Percentiles rank a stretch among this genome's conserved stretches.
Conservation (phyloP, 1,139 yeast species). For the Pichia sp. region DNA sequence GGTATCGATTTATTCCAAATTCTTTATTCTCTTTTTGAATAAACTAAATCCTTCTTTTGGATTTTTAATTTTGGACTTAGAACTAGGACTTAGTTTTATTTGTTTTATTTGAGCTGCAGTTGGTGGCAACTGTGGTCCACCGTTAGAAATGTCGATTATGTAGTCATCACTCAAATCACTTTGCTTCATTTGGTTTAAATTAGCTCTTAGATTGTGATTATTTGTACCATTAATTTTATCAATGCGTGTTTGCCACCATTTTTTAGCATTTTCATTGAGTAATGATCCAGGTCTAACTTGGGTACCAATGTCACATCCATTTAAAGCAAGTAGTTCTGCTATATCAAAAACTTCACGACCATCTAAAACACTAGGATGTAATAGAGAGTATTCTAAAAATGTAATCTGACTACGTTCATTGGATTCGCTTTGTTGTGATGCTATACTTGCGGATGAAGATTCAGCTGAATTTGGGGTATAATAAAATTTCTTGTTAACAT, state of each 20-base stretch:
- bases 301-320: constrained; percentile 46
- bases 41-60: constrained; percentile 17
- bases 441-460: neutral
- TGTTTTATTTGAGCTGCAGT: neutral
- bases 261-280: constrained; percentile 34
- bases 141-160: neutral
- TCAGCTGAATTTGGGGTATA: neutral
- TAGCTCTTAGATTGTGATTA: neutral
- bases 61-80: constrained; percentile 8
- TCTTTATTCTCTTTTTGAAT: constrained; percentile 15
- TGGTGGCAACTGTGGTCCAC: neutral
- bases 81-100: neutral
- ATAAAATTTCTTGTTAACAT: constrained; percentile 31
- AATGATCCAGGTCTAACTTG: constrained; percentile 4
- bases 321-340: constrained; percentile 65
- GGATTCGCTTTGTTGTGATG: neutral
- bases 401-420: constrained; percentile 33
- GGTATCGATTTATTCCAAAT: constrained; percentile 1
- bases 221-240: constrained; percentile 23
- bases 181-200: neutral
- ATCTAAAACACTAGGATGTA: constrained; percentile 34
- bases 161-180: neutral
- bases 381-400: constrained; percentile 55
- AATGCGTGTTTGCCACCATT: constrained; percentile 46
- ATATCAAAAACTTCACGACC: constrained; percentile 45